Percentiles rank a stretch among this genome's conserved stretches.
Evolutionary conservation across 495 filamentous ascomycete species (phyloP).

Genomic region (Penicillium paxilli): DNA sequence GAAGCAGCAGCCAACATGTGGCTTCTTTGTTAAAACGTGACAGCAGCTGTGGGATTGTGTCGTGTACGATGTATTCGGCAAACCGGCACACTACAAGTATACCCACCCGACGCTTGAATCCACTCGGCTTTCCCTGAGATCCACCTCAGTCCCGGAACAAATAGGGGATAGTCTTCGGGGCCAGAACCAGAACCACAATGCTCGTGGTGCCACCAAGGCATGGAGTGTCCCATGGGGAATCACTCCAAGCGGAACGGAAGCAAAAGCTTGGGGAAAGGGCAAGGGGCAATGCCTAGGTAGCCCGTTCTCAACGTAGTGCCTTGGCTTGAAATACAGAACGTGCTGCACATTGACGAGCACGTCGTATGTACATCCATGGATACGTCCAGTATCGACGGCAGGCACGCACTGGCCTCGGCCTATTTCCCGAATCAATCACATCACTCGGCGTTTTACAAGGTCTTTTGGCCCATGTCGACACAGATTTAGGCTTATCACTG

Average conservation of each 20-base stretch:
- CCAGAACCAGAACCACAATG: background rate
- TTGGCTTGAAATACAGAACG: background rate
- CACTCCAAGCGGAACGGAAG: background rate
- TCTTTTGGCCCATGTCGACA: conserved; percentile 2
- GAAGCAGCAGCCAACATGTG: background rate
- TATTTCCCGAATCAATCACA: conserved; percentile 9
- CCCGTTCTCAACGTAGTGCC: background rate
- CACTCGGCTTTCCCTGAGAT: background rate
- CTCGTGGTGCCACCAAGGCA: background rate
- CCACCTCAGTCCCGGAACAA: background rate
- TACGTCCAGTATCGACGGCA: background rate
- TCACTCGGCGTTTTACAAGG: background rate
- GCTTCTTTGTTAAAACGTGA: conserved; percentile 1
- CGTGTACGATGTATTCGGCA: conserved; percentile 23
- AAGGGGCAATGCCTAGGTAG: conserved; percentile 5
- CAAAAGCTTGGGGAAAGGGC: conserved; percentile 31
- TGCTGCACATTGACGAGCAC: background rate
- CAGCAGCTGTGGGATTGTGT: conserved; percentile 3
- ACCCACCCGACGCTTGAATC: background rate
- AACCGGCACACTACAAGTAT: conserved; percentile 34
- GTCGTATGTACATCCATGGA: background rate
- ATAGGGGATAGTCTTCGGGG: background rate
- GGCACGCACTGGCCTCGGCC: conserved; percentile 8
- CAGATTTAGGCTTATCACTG: conserved; percentile 18
- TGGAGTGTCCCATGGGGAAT: conserved; percentile 1